These are phyloP conservation scores for Neofusicoccum kwambonambiense DNA, from an alignment of 2,329 filamentous ascomycete species.

Conservation along the genomic window DNA sequence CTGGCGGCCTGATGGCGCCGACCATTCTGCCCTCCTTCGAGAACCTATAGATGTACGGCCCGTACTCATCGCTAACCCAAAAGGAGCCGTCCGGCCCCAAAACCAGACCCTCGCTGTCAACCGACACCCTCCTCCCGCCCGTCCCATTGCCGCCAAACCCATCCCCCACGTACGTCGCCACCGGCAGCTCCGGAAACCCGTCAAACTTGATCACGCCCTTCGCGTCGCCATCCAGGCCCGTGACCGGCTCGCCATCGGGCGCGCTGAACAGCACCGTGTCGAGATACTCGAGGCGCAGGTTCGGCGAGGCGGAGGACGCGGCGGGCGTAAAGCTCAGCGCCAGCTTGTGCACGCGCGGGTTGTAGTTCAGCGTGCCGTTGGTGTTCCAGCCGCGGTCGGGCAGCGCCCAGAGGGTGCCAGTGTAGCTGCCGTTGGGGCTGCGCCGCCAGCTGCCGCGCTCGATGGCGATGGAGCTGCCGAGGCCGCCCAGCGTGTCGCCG, in stretches of 20 bases:
- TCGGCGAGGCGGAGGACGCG: constrained; percentile 55
- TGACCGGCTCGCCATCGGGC: constrained; percentile 60
- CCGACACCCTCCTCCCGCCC: constrained; percentile 58
- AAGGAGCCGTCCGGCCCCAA: constrained; percentile 61
- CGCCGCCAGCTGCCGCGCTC: constrained; percentile 59
- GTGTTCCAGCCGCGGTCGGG: constrained; percentile 75
- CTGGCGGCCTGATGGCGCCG: constrained; percentile 62
- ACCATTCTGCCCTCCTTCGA: constrained; percentile 57
- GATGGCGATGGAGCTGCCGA: constrained; percentile 66
- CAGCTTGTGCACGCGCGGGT: constrained; percentile 68
- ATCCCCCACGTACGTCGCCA: constrained; percentile 63
- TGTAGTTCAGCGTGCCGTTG: constrained; percentile 52
- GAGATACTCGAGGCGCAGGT: constrained; percentile 61
- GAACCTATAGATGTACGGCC: constrained; percentile 69
- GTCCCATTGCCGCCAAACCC: constrained; percentile 63
- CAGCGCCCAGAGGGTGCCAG: constrained; percentile 61
- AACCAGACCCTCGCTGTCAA: constrained; percentile 68
- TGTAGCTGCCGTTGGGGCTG: constrained; percentile 58
- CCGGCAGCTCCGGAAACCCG: constrained; percentile 62
- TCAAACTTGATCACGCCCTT: constrained; percentile 54
- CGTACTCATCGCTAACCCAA: constrained; percentile 70
- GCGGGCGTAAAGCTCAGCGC: constrained; percentile 57
- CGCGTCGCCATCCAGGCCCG: constrained; percentile 62
- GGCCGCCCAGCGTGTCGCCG: constrained; percentile 66
- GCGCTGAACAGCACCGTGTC: constrained; percentile 65